Conservation (phyloP, 2,329 filamentous ascomycete genomes). For the Dryadomyces sulphureus region DNA sequence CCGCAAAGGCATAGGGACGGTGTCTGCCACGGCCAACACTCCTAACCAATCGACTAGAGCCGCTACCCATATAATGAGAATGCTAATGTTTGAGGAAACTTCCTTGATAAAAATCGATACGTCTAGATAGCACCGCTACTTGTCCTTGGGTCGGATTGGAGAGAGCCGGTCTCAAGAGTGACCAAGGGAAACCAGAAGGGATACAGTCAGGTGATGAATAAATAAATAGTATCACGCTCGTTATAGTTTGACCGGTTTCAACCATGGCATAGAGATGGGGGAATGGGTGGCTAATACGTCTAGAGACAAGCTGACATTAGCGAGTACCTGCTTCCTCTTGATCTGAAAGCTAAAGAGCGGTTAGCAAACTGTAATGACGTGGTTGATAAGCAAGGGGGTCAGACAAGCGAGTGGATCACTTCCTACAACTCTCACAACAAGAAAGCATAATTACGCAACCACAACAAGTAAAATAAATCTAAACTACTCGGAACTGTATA, state of each 20-base stretch:
- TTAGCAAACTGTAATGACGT: too few relatives aligned
- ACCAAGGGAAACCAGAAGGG: neutral
- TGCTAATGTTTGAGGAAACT: neutral
- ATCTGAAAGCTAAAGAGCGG: too few relatives aligned
- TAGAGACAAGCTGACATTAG: neutral
- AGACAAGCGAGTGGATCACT: too few relatives aligned
- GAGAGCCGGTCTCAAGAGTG: neutral
- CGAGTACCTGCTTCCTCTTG: too few relatives aligned
- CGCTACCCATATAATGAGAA: neutral
- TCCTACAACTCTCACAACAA: too few relatives aligned
- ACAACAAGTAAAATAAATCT: too few relatives aligned
- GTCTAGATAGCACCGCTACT: neutral
- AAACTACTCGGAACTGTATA: too few relatives aligned
- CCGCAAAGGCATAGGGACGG: neutral
- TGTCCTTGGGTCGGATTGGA: neutral
- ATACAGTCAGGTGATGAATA: neutral
- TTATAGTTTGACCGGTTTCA: neutral
- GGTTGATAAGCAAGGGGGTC: too few relatives aligned
- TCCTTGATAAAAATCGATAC: neutral
- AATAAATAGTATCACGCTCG: neutral
- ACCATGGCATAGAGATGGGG: neutral
- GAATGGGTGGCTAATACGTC: neutral
- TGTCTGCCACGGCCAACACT: neutral
- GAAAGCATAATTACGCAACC: too few relatives aligned
- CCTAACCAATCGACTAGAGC: neutral